Evolutionary conservation across 2,329 filamentous ascomycete genomes (phyloP).

Genomic region (Aspergillus cejpii): DNA sequence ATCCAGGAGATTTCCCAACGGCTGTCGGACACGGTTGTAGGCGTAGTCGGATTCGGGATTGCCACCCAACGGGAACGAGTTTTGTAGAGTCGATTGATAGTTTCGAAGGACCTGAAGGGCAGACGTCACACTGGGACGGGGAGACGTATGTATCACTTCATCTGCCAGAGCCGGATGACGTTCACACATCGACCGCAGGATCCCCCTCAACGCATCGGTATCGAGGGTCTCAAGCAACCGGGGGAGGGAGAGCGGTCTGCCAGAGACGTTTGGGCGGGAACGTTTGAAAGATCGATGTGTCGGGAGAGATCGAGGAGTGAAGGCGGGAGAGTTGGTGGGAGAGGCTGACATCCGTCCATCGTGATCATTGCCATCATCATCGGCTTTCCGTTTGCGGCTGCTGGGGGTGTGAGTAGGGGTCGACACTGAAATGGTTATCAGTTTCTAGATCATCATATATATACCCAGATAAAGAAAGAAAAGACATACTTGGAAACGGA

Average conservation of each 20-base stretch:
- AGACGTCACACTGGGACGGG: conserved; percentile 75
- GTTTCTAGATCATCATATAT: too few species aligned
- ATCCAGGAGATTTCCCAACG: conserved; percentile 72
- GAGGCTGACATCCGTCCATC: conserved; percentile 89
- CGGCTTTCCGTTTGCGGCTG: conserved; percentile 79
- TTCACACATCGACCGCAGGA: conserved; percentile 88
- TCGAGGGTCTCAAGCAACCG: conserved; percentile 93
- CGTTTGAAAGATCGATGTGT: conserved; percentile 62
- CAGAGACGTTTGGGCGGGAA: conserved; percentile 61
- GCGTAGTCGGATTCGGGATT: conserved; percentile 83
- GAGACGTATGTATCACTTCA: conserved; percentile 76
- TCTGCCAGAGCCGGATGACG: conserved; percentile 77
- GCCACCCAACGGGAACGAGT: conserved; percentile 77
- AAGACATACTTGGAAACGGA: conserved; percentile 51
- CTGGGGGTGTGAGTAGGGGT: conserved; percentile 37
- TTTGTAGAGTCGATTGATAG: conserved; percentile 72
- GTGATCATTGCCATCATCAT: conserved; percentile 56
- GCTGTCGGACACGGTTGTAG: conserved; percentile 84
- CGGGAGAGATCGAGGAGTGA: conserved; percentile 60
- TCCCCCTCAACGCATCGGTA: conserved; percentile 70
- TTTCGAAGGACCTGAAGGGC: conserved; percentile 72
- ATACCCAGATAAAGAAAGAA: too few species aligned
- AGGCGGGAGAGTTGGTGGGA: conserved; percentile 71
- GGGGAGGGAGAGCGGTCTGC: conserved; percentile 58
- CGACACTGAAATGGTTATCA: conserved; percentile 28